Percentiles rank a stretch among this genome's conserved stretches.
Evolutionary conservation across 2,329 filamentous ascomycete genomes (phyloP).

Genomic region (Calonectria leucothoes): DNA sequence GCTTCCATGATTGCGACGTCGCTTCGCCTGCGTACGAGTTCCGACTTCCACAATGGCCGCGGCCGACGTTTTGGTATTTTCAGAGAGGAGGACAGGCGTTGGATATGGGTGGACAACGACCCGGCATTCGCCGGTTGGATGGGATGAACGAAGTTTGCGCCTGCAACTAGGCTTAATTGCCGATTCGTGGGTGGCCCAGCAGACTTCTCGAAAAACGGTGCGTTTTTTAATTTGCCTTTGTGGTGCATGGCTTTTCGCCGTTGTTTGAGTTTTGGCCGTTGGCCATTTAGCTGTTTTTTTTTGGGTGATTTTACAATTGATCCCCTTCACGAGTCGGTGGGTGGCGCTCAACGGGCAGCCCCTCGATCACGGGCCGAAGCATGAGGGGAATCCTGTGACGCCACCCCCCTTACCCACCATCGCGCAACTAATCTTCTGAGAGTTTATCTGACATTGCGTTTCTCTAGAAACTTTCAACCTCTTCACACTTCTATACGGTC

Average conservation of each 20-base stretch:
- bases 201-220: constrained; percentile 38
- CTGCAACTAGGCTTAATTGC: constrained; percentile 47
- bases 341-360: constrained; percentile 39
- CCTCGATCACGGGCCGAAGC: constrained; percentile 38
- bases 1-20: constrained; percentile 66
- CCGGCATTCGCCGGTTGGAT: constrained; percentile 44
- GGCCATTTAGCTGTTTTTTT: neutral
- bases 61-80: constrained; percentile 59
- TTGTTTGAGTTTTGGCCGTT: constrained; percentile 15
- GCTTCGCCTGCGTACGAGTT: constrained; percentile 55
- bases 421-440: constrained; percentile 31
- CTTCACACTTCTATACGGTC: constrained; percentile 28
- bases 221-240: constrained; percentile 18
- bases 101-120: constrained; percentile 51
- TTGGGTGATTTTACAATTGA: constrained; percentile 28
- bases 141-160: constrained; percentile 42
- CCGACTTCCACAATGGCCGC: constrained; percentile 66
- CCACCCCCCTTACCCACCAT: constrained; percentile 29
- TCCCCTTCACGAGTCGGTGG: constrained; percentile 25
- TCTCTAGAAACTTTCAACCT: constrained; percentile 29
- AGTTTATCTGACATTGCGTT: constrained; percentile 36
- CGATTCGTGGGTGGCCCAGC: constrained; percentile 44
- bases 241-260: neutral
- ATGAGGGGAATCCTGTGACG: constrained; percentile 34
- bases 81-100: constrained; percentile 56